These are phyloP conservation scores for Ustilago bromivora DNA, from an alignment of 1,284 basidiomycete species.

Conservation along the genomic window DNA sequence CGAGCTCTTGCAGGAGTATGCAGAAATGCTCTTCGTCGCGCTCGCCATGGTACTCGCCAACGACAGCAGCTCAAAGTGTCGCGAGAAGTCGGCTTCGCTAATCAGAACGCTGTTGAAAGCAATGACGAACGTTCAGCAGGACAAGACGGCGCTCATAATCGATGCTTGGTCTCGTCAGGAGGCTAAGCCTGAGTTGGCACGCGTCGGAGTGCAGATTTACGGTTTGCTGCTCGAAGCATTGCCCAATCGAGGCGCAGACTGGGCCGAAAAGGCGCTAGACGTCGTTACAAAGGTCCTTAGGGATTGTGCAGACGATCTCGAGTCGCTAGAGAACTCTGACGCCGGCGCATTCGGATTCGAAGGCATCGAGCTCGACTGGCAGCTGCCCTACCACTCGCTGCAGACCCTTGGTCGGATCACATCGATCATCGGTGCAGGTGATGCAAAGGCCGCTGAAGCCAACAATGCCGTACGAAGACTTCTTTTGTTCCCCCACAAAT, in stretches of 20 bases:
- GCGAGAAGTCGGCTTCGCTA: conserved; percentile 85
- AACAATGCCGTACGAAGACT: conserved; percentile 76
- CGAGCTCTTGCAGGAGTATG: conserved; percentile 81
- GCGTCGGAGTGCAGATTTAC: conserved; percentile 78
- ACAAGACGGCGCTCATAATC: conserved; percentile 78
- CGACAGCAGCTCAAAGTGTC: conserved; percentile 88
- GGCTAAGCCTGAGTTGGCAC: conserved; percentile 75
- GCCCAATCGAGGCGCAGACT: conserved; percentile 23
- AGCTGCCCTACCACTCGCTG: conserved; percentile 82
- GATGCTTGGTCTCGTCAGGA: conserved; percentile 81
- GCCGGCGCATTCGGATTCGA: conserved; percentile 71
- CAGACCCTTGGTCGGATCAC: conserved; percentile 39
- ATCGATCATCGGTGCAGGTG: conserved; percentile 7
- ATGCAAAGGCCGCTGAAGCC: conserved; percentile 9
- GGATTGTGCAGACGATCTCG: conserved; percentile 55
- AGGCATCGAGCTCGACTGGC: conserved; percentile 76
- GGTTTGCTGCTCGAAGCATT: conserved; percentile 72
- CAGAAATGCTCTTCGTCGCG: conserved; percentile 90
- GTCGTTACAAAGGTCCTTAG: conserved; percentile 35
- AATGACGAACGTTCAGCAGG: conserved; percentile 76
- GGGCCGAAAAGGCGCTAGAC: conserved; percentile 38
- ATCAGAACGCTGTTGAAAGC: conserved; percentile 81
- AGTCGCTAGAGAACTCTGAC: conserved; percentile 37
- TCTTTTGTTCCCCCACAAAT: conserved; percentile 90
- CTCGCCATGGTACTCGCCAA: conserved; percentile 94